These are phyloP conservation scores for Pinus tabuliformis DNA, from an alignment of 75 land plant species.

Conservation along the genomic window DNA sequence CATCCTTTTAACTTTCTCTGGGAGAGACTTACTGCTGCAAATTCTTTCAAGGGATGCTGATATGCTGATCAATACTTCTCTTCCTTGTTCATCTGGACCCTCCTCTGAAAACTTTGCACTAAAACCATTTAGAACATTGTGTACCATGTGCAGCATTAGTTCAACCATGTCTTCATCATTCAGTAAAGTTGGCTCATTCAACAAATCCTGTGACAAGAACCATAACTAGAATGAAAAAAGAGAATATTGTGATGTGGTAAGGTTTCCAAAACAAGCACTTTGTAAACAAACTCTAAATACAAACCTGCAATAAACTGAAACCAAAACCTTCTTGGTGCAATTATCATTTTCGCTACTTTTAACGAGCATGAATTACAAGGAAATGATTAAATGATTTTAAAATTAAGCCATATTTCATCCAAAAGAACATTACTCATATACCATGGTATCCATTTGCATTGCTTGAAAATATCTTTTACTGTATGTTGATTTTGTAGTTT, in stretches of 20 bases:
- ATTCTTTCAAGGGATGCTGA: conserved; percentile 13
- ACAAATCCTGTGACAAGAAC: conserved; percentile 11
- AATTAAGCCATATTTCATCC: not conserved
- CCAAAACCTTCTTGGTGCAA: not conserved
- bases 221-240: not conserved
- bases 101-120: conserved; percentile 5
- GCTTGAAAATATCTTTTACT: not conserved
- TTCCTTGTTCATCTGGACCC: not conserved
- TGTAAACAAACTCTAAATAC: not conserved
- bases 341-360: not conserved
- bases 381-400: not conserved
- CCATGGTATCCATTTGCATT: not conserved
- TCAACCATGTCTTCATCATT: conserved; percentile 19
- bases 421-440: not conserved
- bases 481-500: no score
- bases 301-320: not conserved
- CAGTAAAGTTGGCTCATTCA: conserved; percentile 5
- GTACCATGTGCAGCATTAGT: conserved; percentile 17
- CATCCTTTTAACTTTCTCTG: conserved; percentile 12
- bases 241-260: not conserved
- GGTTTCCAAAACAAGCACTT: not conserved
- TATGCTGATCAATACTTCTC: not conserved
- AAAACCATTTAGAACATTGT: conserved; percentile 13
- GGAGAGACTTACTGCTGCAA: conserved; percentile 4
- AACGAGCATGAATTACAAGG: not conserved